Conservation (phyloP, 2,329 filamentous ascomycete species). For the Capronia coronata region DNA sequence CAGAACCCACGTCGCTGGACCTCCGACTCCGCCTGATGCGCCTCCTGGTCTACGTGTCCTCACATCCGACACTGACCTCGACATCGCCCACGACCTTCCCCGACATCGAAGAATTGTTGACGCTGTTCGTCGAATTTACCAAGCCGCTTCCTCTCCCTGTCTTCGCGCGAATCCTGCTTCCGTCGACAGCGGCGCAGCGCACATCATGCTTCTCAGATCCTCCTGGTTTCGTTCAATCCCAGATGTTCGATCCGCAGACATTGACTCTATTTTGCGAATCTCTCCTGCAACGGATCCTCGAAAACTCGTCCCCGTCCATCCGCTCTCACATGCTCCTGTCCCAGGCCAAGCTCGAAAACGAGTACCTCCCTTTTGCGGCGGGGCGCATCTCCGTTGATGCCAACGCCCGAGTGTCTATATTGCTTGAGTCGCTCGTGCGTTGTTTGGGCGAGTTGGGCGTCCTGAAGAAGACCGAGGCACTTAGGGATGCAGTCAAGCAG, state of each 20-base stretch:
- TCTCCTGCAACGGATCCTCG: slow-evolving; percentile 47
- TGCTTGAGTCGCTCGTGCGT: slow-evolving; percentile 60
- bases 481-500: slow-evolving; percentile 44
- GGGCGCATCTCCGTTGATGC: slow-evolving; percentile 55
- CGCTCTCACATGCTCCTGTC: slow-evolving; percentile 41
- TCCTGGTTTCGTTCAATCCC: neutral
- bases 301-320: slow-evolving; percentile 36
- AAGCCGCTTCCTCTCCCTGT: slow-evolving; percentile 40
- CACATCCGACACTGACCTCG: slow-evolving; percentile 29
- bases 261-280: slow-evolving; percentile 50
- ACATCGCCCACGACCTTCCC: slow-evolving; percentile 32
- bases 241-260: slow-evolving; percentile 26
- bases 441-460: slow-evolving; percentile 40
- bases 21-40: slow-evolving; percentile 43
- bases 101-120: slow-evolving; percentile 37
- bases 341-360: slow-evolving; percentile 47
- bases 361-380: slow-evolving; percentile 61
- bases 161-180: slow-evolving; percentile 43
- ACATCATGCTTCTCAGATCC: neutral
- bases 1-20: slow-evolving; percentile 36
- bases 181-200: slow-evolving; percentile 31
- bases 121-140: slow-evolving; percentile 43
- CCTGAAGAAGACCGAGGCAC: slow-evolving; percentile 31
- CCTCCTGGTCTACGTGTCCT: slow-evolving; percentile 38
- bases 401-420: slow-evolving; percentile 65